Evolutionary conservation across 495 filamentous ascomycete genomes (phyloP).

Genomic region (Evansstolkia leycettana): DNA sequence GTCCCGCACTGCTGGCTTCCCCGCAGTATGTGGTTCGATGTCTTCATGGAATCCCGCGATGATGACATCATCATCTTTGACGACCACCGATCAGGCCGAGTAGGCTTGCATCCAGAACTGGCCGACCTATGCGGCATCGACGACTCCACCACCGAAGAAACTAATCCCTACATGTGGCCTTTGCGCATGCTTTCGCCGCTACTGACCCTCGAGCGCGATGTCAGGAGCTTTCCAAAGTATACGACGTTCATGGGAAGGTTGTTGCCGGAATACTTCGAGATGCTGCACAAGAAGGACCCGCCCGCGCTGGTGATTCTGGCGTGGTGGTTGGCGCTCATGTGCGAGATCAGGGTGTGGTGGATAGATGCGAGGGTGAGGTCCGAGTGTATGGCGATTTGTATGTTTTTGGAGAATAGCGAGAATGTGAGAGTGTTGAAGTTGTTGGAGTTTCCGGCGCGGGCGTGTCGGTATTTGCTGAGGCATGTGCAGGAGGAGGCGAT

Average conservation of each 20-base stretch:
- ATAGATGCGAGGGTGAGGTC: constrained; percentile 22
- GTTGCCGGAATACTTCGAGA: constrained; percentile 16
- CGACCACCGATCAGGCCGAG: constrained; percentile 18
- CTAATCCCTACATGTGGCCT: constrained; percentile 27
- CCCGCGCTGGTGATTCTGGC: constrained; percentile 31
- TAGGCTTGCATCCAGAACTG: constrained; percentile 22
- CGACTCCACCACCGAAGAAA: constrained; percentile 21
- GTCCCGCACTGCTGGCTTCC: constrained; percentile 16
- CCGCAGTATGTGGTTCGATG: constrained; percentile 26
- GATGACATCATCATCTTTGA: constrained; percentile 13
- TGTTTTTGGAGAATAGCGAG: constrained; percentile 22
- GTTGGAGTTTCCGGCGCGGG: constrained; percentile 47
- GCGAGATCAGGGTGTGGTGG: constrained; percentile 26
- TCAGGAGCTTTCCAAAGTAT: constrained; percentile 10
- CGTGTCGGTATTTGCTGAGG: constrained; percentile 65
- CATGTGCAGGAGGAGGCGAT: constrained; percentile 57
- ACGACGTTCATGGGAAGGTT: constrained; percentile 26
- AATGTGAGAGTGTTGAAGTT: constrained; percentile 13
- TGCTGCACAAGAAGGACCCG: constrained; percentile 25
- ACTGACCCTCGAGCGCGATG: constrained; percentile 10
- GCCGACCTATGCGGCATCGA: constrained; percentile 27
- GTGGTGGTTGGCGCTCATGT: constrained; percentile 32
- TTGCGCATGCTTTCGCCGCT: constrained; percentile 24
- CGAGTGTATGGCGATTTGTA: constrained; percentile 35
- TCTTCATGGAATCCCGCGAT: constrained; percentile 21